Base-by-base conservation (phyloP, 106 monocot species). In the Dioscorea zingiberensis region DNA sequence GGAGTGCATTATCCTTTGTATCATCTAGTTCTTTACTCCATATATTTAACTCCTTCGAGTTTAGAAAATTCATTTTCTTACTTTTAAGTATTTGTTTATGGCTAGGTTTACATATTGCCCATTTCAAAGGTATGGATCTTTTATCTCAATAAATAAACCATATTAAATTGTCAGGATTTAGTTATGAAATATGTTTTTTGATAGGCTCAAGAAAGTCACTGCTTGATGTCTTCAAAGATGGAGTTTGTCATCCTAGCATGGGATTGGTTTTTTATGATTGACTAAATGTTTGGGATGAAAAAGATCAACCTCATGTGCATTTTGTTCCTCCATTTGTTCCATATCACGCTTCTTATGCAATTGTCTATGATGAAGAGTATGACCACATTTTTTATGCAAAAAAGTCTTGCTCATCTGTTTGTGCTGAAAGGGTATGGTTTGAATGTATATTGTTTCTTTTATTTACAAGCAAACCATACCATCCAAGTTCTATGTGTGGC, bases 311-410 rank as follows among this genome's bases (percentile, higher is more conserved):
- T 69, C 73, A 93, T 59, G 98, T 99, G 54, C 98, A 99, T 81
- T 93, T 99, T 27, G 98, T 99, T 71, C 98, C 98, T 78, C 89
- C 98, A 54, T 99, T 87, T 80, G 82, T 86, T 13, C 98, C 98
- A 38, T 93, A 99, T 64, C 89, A 89, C 87, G 93, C 93, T 74
- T 93, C 98, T 55, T 86, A 92, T 76, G 97, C 92, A 64, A 93
- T 93, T 89, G 98, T 93, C 80, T n/a, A n/a, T 54, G 17, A 3
- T 54, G 21, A 38, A 38, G 38, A 1, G 38, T 38, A 38, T 38
- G 38, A 38, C 10, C 38, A 38, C 19, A 9, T 51, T 51, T 51
- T 4, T 51, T 4, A 16, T 51, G 15, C 51, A 16, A 18, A 51
- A 47, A 4, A 51, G 1, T 5, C 25, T 15, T 15, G 25, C 15